Conservation (phyloP, 2,329 filamentous ascomycete species). For the Dendryphion nanum region DNA sequence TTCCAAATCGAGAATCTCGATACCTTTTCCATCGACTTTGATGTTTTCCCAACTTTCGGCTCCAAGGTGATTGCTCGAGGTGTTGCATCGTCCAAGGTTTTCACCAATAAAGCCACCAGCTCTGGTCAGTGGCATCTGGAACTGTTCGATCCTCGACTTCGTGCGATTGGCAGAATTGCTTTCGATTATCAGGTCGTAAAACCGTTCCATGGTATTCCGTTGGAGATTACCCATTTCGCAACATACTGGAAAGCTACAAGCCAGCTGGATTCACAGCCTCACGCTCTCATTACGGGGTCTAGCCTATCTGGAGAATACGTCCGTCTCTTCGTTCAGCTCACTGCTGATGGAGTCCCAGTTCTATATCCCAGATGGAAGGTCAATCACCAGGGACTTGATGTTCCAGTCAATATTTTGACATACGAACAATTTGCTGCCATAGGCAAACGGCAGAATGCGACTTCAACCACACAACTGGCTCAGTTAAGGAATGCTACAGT, state of each 20-base stretch:
- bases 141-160: conserved; percentile 85
- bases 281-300: conserved; percentile 87
- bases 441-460: conserved; percentile 32
- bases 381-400: conserved; percentile 70
- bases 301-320: conserved; percentile 96
- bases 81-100: conserved; percentile 84
- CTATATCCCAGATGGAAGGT: conserved; percentile 85
- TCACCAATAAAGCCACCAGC: conserved; percentile 71
- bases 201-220: conserved; percentile 84
- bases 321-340: conserved; percentile 86
- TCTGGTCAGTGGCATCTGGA: conserved; percentile 81
- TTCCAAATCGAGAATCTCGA: conserved; percentile 96
- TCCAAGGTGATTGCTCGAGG: conserved; percentile 97
- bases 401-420: conserved; percentile 77
- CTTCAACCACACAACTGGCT: conserved; percentile 21
- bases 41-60: conserved; percentile 95
- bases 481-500: conserved; percentile 22
- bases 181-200: conserved; percentile 97
- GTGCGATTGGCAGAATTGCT: conserved; percentile 88
- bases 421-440: conserved; percentile 66
- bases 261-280: conserved; percentile 81
- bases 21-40: conserved; percentile 91
- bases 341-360: conserved; percentile 81
- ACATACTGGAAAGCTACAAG: conserved; percentile 99
- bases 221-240: conserved; percentile 97